A percentile compares a stretch with the other conserved stretches of the same genome.
phyloP scores from a whole-genome alignment of 805 yeast species.

The Teunomyces panamensis region DNA sequence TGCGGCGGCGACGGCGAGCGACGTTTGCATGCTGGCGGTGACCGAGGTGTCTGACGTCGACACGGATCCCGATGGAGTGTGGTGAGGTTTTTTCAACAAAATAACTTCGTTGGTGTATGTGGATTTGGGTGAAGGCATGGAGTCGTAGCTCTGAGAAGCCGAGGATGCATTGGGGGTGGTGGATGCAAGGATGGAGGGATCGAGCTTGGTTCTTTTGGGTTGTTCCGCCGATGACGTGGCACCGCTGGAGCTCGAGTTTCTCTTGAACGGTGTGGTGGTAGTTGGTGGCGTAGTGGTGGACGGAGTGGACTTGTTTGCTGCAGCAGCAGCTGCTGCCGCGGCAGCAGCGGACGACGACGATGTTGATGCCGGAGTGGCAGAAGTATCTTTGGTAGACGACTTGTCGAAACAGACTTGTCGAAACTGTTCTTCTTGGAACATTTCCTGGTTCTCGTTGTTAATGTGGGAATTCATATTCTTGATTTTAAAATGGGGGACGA shows the following conservation, averaged over 20 bases:
- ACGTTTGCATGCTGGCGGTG: neutral
- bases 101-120: constrained; percentile 7
- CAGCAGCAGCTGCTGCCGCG: constrained; percentile 6
- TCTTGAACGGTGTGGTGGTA: constrained; percentile 10
- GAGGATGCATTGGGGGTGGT: constrained; percentile 14
- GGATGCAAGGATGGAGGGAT: constrained; percentile 13
- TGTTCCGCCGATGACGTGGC: constrained; percentile 10
- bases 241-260: constrained; percentile 17
- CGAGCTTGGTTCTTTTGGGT: constrained; percentile 21
- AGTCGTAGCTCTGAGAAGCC: constrained; percentile 9
- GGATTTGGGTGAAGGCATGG: constrained; percentile 10
- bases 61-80: constrained; percentile 1
- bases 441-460: constrained; percentile 31
- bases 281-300: constrained; percentile 5
- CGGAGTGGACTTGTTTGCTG: constrained; percentile 6
- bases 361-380: constrained; percentile 13
- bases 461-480: constrained; percentile 27
- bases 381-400: constrained; percentile 15
- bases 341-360: constrained; percentile 11
- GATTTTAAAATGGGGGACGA: no score
- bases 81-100: constrained; percentile 6
- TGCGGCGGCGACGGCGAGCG: neutral
- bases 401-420: constrained; percentile 32
- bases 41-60: neutral
- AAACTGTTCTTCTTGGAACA: constrained; percentile 25